A percentile compares a stretch with the other conserved stretches of the same genome.
These are phyloP conservation scores for Oehlia diaphana DNA, from an alignment of 192 early-diverging fungal species.

Conservation along the genomic window DNA sequence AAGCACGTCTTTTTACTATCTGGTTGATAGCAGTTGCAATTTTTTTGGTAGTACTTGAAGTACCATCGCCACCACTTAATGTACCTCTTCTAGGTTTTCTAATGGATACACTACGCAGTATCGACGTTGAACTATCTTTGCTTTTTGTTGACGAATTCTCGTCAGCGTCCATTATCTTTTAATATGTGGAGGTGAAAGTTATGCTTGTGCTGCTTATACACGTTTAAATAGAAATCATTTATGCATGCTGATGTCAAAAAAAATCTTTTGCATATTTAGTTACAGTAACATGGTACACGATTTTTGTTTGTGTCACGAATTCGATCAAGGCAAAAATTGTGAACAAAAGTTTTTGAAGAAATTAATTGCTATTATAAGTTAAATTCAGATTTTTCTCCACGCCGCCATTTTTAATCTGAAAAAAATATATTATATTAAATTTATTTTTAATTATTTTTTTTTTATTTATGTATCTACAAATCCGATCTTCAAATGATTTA, in stretches of 20 bases:
- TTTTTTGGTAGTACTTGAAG: neutral
- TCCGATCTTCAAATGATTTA: no score
- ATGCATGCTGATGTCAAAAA: neutral
- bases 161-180: neutral
- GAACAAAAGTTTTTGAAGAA: no score
- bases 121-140: neutral
- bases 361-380: no score
- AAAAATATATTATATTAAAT: no score
- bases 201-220: neutral
- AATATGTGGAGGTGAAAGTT: neutral
- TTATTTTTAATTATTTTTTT: no score
- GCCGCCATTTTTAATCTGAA: no score
- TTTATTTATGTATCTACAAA: no score
- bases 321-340: neutral
- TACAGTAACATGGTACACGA: neutral
- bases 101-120: slow-evolving; percentile 16
- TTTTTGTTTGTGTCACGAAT: neutral
- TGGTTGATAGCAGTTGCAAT: neutral
- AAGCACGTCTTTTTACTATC: slow-evolving; percentile 23
- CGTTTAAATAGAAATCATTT: neutral
- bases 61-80: slow-evolving; percentile 10
- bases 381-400: no score
- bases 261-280: neutral
- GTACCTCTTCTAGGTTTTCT: slow-evolving; percentile 5
- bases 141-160: neutral